Percentiles rank a stretch among this genome's conserved stretches.
Conservation (phyloP, 805 yeast genomes). For the Pichia manshurica region DNA sequence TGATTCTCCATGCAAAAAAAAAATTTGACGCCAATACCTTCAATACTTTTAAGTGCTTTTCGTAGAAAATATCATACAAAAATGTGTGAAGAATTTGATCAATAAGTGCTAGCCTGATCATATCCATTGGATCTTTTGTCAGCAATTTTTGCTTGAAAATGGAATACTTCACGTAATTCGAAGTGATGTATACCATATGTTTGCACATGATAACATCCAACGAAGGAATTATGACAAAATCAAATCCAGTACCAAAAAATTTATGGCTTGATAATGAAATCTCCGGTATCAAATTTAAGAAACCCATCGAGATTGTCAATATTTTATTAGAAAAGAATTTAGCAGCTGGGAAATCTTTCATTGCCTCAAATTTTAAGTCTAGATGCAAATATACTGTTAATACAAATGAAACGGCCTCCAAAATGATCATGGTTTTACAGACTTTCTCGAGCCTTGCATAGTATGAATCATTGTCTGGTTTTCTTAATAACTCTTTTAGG, state of each 20-base stretch:
- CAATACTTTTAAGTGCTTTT: constrained; percentile 34
- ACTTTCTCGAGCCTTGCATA: constrained; percentile 21
- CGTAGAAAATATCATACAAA: constrained; percentile 3
- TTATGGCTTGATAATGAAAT: constrained; percentile 28
- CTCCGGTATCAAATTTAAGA: constrained; percentile 33
- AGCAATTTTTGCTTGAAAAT: constrained; percentile 18
- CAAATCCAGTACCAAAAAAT: constrained; percentile 33
- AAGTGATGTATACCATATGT: constrained; percentile 18
- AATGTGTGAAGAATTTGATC: neutral
- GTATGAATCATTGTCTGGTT: constrained; percentile 17
- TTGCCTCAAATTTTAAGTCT: constrained; percentile 30
- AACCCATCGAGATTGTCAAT: constrained; percentile 26
- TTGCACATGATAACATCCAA: constrained; percentile 36
- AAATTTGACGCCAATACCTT: constrained; percentile 49
- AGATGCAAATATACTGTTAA: constrained; percentile 39
- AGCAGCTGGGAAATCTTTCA: constrained; percentile 31
- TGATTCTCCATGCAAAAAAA: constrained; percentile 63
- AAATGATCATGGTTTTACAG: constrained; percentile 17
- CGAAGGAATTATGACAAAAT: constrained; percentile 34
- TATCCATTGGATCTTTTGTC: neutral
- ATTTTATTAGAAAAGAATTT: constrained; percentile 36
- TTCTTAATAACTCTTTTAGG: constrained; percentile 22
- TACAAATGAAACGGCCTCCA: constrained; percentile 30
- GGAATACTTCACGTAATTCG: constrained; percentile 25
- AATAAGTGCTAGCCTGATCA: neutral